These are phyloP conservation scores for Lotus japonicus DNA, from an alignment of 306 rosid genomes.

Conservation along the genomic window DNA sequence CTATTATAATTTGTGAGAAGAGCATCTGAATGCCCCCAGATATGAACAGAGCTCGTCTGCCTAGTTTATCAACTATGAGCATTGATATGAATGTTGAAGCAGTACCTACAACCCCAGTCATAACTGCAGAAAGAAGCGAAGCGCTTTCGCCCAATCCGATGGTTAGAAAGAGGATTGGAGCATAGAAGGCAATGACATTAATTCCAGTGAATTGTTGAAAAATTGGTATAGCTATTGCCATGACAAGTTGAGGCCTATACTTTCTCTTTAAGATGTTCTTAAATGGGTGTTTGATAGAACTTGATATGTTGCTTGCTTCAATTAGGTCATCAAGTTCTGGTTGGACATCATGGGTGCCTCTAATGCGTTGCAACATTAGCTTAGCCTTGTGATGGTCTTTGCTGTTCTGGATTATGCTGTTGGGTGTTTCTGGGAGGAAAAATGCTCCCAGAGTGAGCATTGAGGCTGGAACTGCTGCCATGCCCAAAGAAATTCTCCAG, in stretches of 20 bases:
- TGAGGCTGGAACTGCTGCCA: slow-evolving; percentile 34
- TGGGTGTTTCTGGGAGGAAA: slow-evolving; percentile 28
- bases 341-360: slow-evolving; percentile 47
- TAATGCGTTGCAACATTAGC: slow-evolving; percentile 29
- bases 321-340: slow-evolving; percentile 52
- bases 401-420: slow-evolving; percentile 29
- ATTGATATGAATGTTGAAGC: slow-evolving; percentile 50
- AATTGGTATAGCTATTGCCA: slow-evolving; percentile 60
- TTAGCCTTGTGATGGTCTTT: slow-evolving; percentile 21
- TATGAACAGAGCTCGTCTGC: slow-evolving; percentile 47
- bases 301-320: slow-evolving; percentile 33
- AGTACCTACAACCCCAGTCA: slow-evolving; percentile 30
- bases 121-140: slow-evolving; percentile 40
- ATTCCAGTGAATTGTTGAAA: slow-evolving; percentile 72
- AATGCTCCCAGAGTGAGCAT: slow-evolving; percentile 19
- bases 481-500: slow-evolving; percentile 23
- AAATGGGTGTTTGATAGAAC: slow-evolving; percentile 42
- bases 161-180: slow-evolving; percentile 46
- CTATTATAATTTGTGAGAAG: slow-evolving; percentile 40
- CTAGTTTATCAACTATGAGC: slow-evolving; percentile 60
- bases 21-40: slow-evolving; percentile 63
- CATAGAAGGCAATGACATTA: slow-evolving; percentile 55
- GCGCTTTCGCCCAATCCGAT: slow-evolving; percentile 60
- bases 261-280: slow-evolving; percentile 36
- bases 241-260: slow-evolving; percentile 60